Base-by-base conservation (phyloP, 495 filamentous ascomycete species). In the Hypoxylon fuscum region DNA sequence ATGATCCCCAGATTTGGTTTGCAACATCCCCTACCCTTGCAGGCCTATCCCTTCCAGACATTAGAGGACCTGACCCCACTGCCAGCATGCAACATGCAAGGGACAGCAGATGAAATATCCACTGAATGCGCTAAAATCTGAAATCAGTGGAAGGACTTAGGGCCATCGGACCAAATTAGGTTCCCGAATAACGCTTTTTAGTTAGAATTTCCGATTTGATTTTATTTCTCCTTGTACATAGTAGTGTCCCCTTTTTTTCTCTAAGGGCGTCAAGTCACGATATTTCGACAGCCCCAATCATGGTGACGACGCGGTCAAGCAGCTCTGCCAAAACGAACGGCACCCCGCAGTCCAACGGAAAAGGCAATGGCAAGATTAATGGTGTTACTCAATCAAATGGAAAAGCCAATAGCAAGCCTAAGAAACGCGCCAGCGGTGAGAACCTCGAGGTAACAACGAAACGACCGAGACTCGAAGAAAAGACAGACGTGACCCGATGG, bases 401-500 rank as follows among this genome's bases (percentile, higher is more conserved):
- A 14, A 14, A 38, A 15, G 3, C 35, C n/a, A 51, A 48, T 21
- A 27, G 32, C n/a, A 14, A 66, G 29, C 63, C 62, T 0, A 76
- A 68, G 50, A 78, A 77, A 54, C 71, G 72, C 3, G 59, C 66
- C 21, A 65, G 62, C 35, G 59, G 70, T 18, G 68, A 55, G 44
- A 50, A 35, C 5, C 29, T 34, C 57, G 49, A 71, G 2, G 54
- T 67, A 50, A 38, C 60, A 32, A 61, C 73, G 15, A 77, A 78
- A 40, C 70, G 65, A 6, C 71, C 74, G 3, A 74, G 54, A 32
- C 68, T 83, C 44, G 72, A 73, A 41, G 73, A 78, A 9, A 70
- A 65, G 58, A 98, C 95, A 10, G 93, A 98, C 69, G 85, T 84
- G 55, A 76, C 85, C 0, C 81, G 92, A 71, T 98, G 95, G 95